These are phyloP conservation scores for Calonectria leucothoes DNA, from an alignment of 2,329 filamentous ascomycete species.

Conservation along the genomic window DNA sequence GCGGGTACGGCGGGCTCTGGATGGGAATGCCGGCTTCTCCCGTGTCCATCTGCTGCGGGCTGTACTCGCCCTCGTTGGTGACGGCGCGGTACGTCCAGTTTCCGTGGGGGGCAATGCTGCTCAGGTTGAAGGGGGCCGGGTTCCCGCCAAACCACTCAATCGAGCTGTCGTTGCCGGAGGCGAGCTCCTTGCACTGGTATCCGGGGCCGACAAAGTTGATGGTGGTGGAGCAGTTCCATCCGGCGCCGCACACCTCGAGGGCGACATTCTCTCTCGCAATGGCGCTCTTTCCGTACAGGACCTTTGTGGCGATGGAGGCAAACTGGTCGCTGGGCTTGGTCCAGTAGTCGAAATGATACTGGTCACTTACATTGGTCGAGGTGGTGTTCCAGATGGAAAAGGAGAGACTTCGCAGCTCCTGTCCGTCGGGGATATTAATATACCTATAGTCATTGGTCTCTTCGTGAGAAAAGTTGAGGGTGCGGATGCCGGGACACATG, in stretches of 20 bases:
- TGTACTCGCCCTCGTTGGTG: slow-evolving; percentile 30
- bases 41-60: slow-evolving; percentile 18
- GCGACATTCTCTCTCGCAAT: slow-evolving; percentile 22
- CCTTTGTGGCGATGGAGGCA: slow-evolving; percentile 24
- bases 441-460: slow-evolving; percentile 17
- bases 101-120: slow-evolving; percentile 19
- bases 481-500: slow-evolving; percentile 30
- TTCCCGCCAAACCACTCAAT: slow-evolving; percentile 22
- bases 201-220: slow-evolving; percentile 34
- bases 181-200: slow-evolving; percentile 35
- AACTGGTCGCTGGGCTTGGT: slow-evolving; percentile 3
- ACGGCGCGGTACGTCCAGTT: slow-evolving; percentile 29
- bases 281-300: slow-evolving; percentile 25
- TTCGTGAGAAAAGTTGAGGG: slow-evolving; percentile 37
- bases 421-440: background rate
- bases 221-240: slow-evolving; percentile 36
- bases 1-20: slow-evolving; percentile 7
- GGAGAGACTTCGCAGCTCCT: slow-evolving; percentile 24
- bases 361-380: background rate
- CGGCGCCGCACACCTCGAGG: slow-evolving; percentile 24
- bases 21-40: slow-evolving; percentile 2
- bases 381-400: slow-evolving; percentile 34
- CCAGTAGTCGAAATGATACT: slow-evolving; percentile 33
- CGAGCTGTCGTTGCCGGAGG: background rate
- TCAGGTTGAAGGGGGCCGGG: slow-evolving; percentile 29